Conservation (phyloP, 495 filamentous ascomycete species). For the Aspergillus baeticus region DNA sequence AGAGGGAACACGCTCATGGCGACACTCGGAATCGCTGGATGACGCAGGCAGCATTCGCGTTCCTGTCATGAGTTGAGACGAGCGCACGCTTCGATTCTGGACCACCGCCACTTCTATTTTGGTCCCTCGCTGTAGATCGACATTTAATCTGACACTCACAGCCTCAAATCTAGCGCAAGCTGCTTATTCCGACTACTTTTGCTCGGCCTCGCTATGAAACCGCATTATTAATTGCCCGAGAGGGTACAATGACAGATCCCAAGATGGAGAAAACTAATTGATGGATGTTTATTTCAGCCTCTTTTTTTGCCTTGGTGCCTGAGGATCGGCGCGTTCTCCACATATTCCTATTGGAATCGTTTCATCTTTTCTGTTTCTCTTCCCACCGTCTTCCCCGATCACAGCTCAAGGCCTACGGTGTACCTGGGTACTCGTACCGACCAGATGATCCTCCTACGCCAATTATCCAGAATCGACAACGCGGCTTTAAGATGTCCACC, state of each 20-base stretch:
- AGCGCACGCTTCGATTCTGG: not conserved
- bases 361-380: slow-evolving; percentile 1
- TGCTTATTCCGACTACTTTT: too few relatives aligned
- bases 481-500: slow-evolving; percentile 32
- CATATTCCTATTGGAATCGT: not conserved
- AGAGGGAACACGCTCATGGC: slow-evolving; percentile 14
- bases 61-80: not conserved
- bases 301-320: slow-evolving; percentile 9
- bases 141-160: not conserved
- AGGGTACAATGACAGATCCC: too few relatives aligned
- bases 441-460: slow-evolving; percentile 13
- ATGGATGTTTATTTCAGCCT: not conserved
- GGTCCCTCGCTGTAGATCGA: not conserved
- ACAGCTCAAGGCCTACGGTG: not conserved
- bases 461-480: slow-evolving; percentile 13
- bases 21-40: slow-evolving; percentile 9
- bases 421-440: not conserved
- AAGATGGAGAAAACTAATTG: not conserved
- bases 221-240: not conserved
- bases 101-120: slow-evolving; percentile 2
- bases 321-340: slow-evolving; percentile 5
- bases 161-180: not conserved
- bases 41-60: slow-evolving; percentile 20
- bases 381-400: slow-evolving; percentile 8
- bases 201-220: too few relatives aligned